Evolutionary conservation across 1,284 basidiomycete species (phyloP), one percentile per base, ranked within the genome.

Genomic region (Melampsora larici-populina): DNA sequence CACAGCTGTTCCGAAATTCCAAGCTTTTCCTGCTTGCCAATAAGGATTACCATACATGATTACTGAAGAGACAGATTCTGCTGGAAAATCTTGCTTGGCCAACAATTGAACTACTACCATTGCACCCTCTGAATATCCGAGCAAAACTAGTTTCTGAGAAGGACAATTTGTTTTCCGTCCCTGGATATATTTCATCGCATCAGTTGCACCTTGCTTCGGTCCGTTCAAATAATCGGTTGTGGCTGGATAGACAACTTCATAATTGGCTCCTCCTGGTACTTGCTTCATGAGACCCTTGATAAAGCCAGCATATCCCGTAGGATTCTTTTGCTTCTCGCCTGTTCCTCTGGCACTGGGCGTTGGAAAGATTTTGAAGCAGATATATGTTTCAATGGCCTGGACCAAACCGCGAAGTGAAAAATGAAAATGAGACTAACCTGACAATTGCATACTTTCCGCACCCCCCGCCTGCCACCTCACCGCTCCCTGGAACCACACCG

Each of bases 31-130:
- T 21, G 29, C 62, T 29, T 17, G 8, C 36, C 29, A 73, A 26
- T 46, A 73, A 65, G 71, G 71, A 18, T 73, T 73, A 33, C 71
- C 71, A 49, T 48, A 73, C 31, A 73, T 26, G 21, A 65, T 49
- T 11, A 65, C 29, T 2, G 71, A 60, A 31, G 60, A 40, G 2
- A 73, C 46, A 1, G 48, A 49, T 1, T 48, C n/a, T 7, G 26
- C 9, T 2, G 60, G 60, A 18, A 73, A 46, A 11, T 33, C 21
- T 13, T 49, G 29, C 7, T 40, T 73, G 11, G 21, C 36, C 11
- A 65, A 8, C 9, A 49, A 51, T 49, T 51, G 60, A 21, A 58
- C 46, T 3, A 18, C 9, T 21, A 66, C 71, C 71, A 73, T 73
- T 24, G 71, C n/a, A n/a, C n/a, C n/a, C n/a, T n/a, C n/a, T n/a